Evolutionary conservation across 116 monocot genomes (phyloP).

Genomic region (Posidonia oceanica): DNA sequence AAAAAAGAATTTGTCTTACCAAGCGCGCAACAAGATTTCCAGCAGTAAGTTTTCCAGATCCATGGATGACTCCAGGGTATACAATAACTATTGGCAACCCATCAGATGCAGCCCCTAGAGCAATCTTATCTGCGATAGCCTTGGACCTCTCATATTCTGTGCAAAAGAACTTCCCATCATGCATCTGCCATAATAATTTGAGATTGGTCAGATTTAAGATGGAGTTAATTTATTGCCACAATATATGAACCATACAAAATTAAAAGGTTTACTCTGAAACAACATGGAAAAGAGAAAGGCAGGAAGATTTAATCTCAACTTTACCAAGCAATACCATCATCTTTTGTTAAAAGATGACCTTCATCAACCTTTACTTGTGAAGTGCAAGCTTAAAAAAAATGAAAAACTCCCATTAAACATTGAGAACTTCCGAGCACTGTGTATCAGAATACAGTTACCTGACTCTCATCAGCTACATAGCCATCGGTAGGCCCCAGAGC

Average conservation of each 20-base stretch:
- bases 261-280: not conserved
- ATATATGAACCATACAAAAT: not conserved
- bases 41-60: constrained; percentile 66
- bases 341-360: not conserved
- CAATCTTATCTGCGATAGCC: constrained; percentile 64
- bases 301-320: not conserved
- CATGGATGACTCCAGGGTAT: constrained; percentile 95
- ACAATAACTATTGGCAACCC: constrained; percentile 74
- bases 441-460: constrained; percentile 28
- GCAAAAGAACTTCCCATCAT: constrained; percentile 65
- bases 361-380: too few species aligned
- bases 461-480: constrained; percentile 74
- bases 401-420: not conserved
- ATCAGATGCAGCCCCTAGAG: constrained; percentile 60
- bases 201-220: not conserved
- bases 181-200: constrained; percentile 34
- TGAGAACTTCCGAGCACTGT: not conserved
- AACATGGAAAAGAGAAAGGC: not conserved
- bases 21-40: constrained; percentile 76
- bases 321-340: not conserved
- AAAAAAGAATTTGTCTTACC: constrained; percentile 27
- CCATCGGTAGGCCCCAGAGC: constrained; percentile 79
- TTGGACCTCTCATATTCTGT: constrained; percentile 98
- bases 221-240: not conserved
- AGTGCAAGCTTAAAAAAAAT: not conserved